These are phyloP conservation scores for Cladophialophora exuberans DNA, from an alignment of 2,329 filamentous ascomycete species.

Conservation along the genomic window DNA sequence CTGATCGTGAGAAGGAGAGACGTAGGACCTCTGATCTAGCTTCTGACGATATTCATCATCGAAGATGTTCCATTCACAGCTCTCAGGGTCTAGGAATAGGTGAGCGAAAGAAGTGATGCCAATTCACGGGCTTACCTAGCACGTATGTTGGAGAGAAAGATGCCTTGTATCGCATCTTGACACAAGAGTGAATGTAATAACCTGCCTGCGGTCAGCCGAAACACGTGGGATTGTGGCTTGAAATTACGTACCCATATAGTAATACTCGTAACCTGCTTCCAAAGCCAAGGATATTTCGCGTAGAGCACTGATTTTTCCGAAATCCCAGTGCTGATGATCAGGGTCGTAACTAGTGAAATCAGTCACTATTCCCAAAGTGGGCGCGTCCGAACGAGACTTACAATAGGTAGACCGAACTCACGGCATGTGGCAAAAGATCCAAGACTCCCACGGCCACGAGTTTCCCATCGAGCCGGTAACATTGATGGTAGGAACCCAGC, in stretches of 20 bases:
- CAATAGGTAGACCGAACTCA: constrained; percentile 57
- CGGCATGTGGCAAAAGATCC: constrained; percentile 50
- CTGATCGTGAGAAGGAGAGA: constrained; percentile 48
- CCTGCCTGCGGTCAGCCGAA: constrained; percentile 40
- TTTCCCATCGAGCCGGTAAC: constrained; percentile 53
- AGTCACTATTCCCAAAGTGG: not conserved
- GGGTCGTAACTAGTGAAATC: constrained; percentile 56
- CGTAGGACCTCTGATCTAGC: constrained; percentile 48
- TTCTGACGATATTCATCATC: constrained; percentile 46
- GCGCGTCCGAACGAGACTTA: constrained; percentile 34
- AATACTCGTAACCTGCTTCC: constrained; percentile 61
- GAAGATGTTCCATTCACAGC: constrained; percentile 48
- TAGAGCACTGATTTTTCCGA: constrained; percentile 66
- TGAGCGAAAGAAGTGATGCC: not conserved
- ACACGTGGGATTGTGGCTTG: not conserved
- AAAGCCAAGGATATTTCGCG: constrained; percentile 61
- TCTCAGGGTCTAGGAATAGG: constrained; percentile 47
- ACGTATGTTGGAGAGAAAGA: constrained; percentile 51
- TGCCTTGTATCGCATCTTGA: constrained; percentile 57
- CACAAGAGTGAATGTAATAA: constrained; percentile 64
- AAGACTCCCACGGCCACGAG: constrained; percentile 54
- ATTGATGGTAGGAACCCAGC: constrained; percentile 55
- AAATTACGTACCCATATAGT: constrained; percentile 61
- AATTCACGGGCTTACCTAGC: constrained; percentile 42
- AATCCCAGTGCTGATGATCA: constrained; percentile 62